Conservation (phyloP, 1,284 basidiomycete genomes). For the Boletellus deceptivus region DNA sequence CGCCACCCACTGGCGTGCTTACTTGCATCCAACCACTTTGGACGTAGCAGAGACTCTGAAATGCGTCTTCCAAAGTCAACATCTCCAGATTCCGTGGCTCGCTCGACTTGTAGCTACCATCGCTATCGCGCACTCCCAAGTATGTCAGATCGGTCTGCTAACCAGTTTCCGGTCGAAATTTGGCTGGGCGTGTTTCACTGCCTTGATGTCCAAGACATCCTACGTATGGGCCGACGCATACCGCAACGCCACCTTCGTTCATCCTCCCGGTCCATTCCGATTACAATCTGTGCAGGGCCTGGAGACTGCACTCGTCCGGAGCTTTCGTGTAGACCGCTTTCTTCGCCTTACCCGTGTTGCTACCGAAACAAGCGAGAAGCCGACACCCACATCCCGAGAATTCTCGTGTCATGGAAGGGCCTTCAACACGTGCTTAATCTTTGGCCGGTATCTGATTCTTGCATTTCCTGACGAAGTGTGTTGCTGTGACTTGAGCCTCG, state of each 20-base stretch:
- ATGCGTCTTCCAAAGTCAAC: too few species aligned
- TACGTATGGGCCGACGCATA: slow-evolving; percentile 15
- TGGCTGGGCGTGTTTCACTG: too few species aligned
- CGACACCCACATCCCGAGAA: slow-evolving; percentile 1
- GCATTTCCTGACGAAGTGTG: slow-evolving; percentile 16
- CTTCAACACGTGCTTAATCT: slow-evolving; percentile 6
- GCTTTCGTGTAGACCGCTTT: slow-evolving; percentile 7
- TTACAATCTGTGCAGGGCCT: slow-evolving; percentile 5
- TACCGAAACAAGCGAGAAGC: not conserved
- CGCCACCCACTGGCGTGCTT: too few species aligned
- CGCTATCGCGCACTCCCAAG: too few species aligned
- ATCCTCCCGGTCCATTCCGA: slow-evolving; percentile 18
- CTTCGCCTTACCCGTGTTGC: not conserved
- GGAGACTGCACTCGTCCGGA: slow-evolving; percentile 1
- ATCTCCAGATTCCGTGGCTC: too few species aligned
- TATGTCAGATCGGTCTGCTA: too few species aligned
- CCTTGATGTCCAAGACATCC: too few species aligned
- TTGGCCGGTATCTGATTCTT: slow-evolving; percentile 19
- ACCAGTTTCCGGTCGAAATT: too few species aligned
- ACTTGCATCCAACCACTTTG: too few species aligned
- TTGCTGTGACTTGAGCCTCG: slow-evolving; percentile 18
- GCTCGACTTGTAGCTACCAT: too few species aligned
- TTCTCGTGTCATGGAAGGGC: slow-evolving; percentile 10
- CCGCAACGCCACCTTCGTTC: slow-evolving; percentile 10
- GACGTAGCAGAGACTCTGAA: too few species aligned